Percentiles rank a stretch among this genome's conserved stretches.
Evolutionary conservation across 2,329 filamentous ascomycete genomes (phyloP).

Genomic region (Beauveria medogensis): DNA sequence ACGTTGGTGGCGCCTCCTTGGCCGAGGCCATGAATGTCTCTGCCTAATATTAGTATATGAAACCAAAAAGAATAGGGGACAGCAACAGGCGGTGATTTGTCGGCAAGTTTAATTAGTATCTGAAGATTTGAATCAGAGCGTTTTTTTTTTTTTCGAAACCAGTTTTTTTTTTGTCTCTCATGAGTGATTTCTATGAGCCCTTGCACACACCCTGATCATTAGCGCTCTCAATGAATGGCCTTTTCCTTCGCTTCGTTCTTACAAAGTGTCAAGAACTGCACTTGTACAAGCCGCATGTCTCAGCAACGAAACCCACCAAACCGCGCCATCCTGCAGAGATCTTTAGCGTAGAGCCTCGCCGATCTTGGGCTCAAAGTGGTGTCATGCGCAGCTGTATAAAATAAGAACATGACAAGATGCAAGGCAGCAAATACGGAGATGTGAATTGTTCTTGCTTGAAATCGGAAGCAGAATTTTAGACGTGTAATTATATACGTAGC

Average conservation of each 20-base stretch:
- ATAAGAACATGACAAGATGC: no score
- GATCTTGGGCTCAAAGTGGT: no score
- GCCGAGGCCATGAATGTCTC: slow-evolving; percentile 1
- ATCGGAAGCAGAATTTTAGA: no score
- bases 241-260: neutral
- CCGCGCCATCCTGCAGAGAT: neutral
- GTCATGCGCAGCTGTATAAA: no score
- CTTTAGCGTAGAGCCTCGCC: no score
- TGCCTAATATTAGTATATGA: neutral
- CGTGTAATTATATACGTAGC: no score
- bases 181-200: neutral
- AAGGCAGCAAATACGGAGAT: no score
- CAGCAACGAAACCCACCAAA: neutral
- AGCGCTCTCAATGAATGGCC: neutral
- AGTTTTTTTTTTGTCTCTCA: neutral
- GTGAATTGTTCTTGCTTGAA: no score
- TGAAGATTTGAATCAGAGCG: neutral
- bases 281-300: neutral
- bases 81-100: neutral
- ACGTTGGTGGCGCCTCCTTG: neutral
- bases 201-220: neutral
- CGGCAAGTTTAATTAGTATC: neutral
- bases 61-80: neutral
- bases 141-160: neutral
- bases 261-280: neutral